phyloP scores from a whole-genome alignment of 108 stramenopile species.

The Skeletonema marinoi region DNA sequence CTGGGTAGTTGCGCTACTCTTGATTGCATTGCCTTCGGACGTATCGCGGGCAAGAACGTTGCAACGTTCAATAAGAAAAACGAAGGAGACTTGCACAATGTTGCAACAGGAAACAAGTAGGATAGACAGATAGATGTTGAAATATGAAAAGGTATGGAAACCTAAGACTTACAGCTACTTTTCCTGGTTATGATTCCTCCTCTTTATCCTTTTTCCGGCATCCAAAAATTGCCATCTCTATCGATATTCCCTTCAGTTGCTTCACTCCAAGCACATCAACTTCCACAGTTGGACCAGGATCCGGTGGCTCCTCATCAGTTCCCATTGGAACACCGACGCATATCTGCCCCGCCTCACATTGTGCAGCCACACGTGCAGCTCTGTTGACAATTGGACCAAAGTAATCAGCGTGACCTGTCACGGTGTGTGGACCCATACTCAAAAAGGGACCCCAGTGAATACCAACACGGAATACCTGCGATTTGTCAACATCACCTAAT shows the following conservation, averaged over 20 bases:
- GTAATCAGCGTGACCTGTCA: conserved; percentile 56
- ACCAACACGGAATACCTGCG: conserved; percentile 32
- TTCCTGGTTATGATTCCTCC: neutral
- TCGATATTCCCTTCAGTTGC: conserved; percentile 45
- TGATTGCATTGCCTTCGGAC: no score
- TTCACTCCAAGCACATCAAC: conserved; percentile 44
- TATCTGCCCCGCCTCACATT: conserved; percentile 43
- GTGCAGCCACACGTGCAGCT: conserved; percentile 48
- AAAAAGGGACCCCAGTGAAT: conserved; percentile 43
- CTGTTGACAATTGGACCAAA: conserved; percentile 56
- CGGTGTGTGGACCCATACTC: conserved; percentile 53
- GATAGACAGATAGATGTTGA: no score
- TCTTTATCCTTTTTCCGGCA: conserved; percentile 27
- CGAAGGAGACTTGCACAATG: no score
- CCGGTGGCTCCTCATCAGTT: conserved; percentile 37
- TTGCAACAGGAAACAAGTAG: no score
- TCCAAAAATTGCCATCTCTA: conserved; percentile 38
- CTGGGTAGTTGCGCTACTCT: no score
- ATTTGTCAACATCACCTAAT: conserved; percentile 26
- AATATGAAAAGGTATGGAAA: neutral
- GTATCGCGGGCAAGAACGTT: no score
- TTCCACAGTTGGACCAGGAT: conserved; percentile 45
- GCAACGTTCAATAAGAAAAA: no score
- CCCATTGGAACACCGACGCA: conserved; percentile 46
- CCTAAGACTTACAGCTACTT: neutral